Evolutionary conservation across 208 protist genomes (phyloP).

Genomic region (Trichomonas tenax): DNA sequence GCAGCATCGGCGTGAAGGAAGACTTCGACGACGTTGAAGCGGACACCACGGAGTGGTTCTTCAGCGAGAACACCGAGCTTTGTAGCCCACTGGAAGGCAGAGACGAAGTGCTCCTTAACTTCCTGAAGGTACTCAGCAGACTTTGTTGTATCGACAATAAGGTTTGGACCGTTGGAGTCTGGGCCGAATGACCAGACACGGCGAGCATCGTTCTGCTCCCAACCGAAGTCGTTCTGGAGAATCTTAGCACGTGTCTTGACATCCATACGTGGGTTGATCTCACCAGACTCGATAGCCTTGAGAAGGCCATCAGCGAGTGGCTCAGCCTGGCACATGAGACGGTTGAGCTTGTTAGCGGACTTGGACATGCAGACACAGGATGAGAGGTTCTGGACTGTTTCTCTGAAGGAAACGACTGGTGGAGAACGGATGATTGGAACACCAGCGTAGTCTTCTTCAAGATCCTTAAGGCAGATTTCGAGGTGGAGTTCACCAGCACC

Average conservation of each 20-base stretch:
- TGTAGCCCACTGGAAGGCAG: slow-evolving; percentile 80
- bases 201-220: slow-evolving; percentile 52
- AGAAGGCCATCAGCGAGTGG: slow-evolving; percentile 67
- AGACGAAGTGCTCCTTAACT: slow-evolving; percentile 83
- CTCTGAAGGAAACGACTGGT: slow-evolving; percentile 91
- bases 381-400: slow-evolving; percentile 72
- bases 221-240: slow-evolving; percentile 46
- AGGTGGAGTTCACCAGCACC: slow-evolving; percentile 96
- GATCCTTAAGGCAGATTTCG: slow-evolving; percentile 97
- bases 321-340: slow-evolving; percentile 70
- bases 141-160: slow-evolving; percentile 87
- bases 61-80: slow-evolving; percentile 77
- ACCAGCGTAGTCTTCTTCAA: slow-evolving; percentile 78
- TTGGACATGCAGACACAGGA: slow-evolving; percentile 56
- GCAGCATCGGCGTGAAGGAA: slow-evolving; percentile 93
- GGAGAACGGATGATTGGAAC: slow-evolving; percentile 76
- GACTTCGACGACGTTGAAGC: slow-evolving; percentile 85
- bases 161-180: slow-evolving; percentile 75
- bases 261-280: slow-evolving; percentile 63
- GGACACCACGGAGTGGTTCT: slow-evolving; percentile 84
- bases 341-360: slow-evolving; percentile 96
- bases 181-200: slow-evolving; percentile 97
- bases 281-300: slow-evolving; percentile 66
- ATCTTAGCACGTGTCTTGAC: slow-evolving; percentile 57
- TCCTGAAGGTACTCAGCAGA: slow-evolving; percentile 91